Base-by-base conservation (phyloP, 768 basidiomycete genomes). In the Polyporus arcularius region DNA sequence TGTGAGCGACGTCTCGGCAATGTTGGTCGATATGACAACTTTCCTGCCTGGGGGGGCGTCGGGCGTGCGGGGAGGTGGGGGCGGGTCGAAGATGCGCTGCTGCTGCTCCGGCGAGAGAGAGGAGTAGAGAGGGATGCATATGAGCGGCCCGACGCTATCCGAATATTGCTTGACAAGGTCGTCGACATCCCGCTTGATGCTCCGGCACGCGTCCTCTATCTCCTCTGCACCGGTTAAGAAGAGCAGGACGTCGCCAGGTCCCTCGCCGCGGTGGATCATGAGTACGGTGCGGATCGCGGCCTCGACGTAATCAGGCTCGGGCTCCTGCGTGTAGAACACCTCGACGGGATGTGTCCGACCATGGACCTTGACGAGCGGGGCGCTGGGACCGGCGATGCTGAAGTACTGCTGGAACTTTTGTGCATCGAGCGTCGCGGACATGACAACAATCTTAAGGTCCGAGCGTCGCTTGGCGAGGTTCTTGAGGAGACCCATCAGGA, bases 161-260 rank as follows among this genome's bases (percentile, higher is more conserved):
- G 87, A 81, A 63, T 90, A 86, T 52, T 86, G 81, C 66, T 87
- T 86, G 41, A 83, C 57, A 4, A 98, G 78, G 65, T 94, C 89
- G 63, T 98, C 95, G 0, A 90, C 94, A 68, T 98, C 95, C 1
- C 88, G 72, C 70, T 90, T 92, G 70, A 99, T 95, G 73, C 95
- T 97, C 43, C 91, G 79, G 73, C 96, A 99, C 0, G 93, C 88
- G 66, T 97, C 95, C 69, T 98, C 96, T 65, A 98, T 98, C 75
- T 99, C 96, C 69, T 98, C 96, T 71, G 98, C 96, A 71, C 96
- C 96, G 0, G 97, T 98, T 65, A 99, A 79, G 86, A 99, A 99
- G 5, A 99, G 76, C 2, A 99, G 78, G 40, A 98, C 82, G 68
- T 99, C 96, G 2, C 96, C 96, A 0, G 87, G 89, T 0, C 94